Percentiles rank a stretch among this genome's conserved stretches.
Conservation (phyloP, 495 filamentous ascomycete genomes). For the Daldinia bambusicola region DNA sequence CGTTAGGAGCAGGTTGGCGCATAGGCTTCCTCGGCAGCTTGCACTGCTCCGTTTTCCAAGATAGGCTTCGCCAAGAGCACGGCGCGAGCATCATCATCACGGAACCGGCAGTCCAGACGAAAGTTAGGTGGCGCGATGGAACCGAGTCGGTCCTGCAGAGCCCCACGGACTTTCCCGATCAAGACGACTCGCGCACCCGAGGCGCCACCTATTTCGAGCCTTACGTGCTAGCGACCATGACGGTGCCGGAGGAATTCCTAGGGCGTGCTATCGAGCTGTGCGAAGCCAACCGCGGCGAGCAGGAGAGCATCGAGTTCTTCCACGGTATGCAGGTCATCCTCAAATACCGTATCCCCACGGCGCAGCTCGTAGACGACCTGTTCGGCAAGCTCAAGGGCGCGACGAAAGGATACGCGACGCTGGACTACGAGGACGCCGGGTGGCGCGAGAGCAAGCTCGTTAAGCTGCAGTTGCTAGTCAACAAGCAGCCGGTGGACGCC, state of each 20-base stretch:
- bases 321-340: slow-evolving; percentile 94
- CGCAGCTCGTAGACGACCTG: slow-evolving; percentile 93
- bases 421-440: slow-evolving; percentile 95
- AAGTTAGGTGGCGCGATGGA: slow-evolving; percentile 79
- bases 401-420: slow-evolving; percentile 77
- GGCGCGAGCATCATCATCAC: slow-evolving; percentile 97
- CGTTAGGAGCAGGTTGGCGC: slow-evolving; percentile 91
- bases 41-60: slow-evolving; percentile 98
- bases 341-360: slow-evolving; percentile 87
- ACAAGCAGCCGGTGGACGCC: slow-evolving; percentile 90
- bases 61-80: slow-evolving; percentile 94
- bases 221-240: slow-evolving; percentile 86
- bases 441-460: slow-evolving; percentile 83
- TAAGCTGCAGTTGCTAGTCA: slow-evolving; percentile 93
- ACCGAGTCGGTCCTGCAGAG: slow-evolving; percentile 80
- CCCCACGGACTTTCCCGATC: slow-evolving; percentile 85
- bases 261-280: slow-evolving; percentile 96
- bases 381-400: slow-evolving; percentile 95
- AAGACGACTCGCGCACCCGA: slow-evolving; percentile 65
- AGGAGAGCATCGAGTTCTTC: slow-evolving; percentile 89
- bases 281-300: slow-evolving; percentile 86
- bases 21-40: slow-evolving; percentile 95
- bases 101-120: slow-evolving; percentile 92
- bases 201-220: slow-evolving; percentile 78
- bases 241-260: slow-evolving; percentile 91